A percentile compares a stretch with the other conserved stretches of the same genome.
Evolutionary conservation across 2,329 filamentous ascomycete species (phyloP).

Genomic region (Microsporum ferrugineum): DNA sequence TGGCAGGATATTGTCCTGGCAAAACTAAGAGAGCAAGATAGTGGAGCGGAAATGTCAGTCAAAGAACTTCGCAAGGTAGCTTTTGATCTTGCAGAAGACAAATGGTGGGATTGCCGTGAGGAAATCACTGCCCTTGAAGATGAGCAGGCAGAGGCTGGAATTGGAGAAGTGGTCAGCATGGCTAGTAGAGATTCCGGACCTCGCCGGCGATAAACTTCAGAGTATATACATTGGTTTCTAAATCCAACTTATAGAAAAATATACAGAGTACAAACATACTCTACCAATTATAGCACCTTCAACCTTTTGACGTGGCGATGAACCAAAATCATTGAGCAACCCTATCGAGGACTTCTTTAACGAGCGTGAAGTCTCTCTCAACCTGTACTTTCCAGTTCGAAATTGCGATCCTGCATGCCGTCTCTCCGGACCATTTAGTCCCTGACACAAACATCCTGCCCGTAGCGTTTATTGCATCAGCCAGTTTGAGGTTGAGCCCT

Average conservation of each 20-base stretch:
- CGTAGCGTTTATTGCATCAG: constrained; percentile 59
- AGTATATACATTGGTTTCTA: not conserved
- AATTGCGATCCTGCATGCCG: constrained; percentile 72
- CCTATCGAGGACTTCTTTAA: constrained; percentile 44
- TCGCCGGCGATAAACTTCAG: constrained; percentile 24
- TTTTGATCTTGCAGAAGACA: constrained; percentile 84
- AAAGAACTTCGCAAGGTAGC: constrained; percentile 91
- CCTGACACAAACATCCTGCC: constrained; percentile 72
- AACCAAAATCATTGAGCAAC: constrained; percentile 27
- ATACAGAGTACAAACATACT: not conserved
- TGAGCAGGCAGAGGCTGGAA: constrained; percentile 89
- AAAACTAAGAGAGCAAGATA: constrained; percentile 55
- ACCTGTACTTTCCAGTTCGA: constrained; percentile 72
- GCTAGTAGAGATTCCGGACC: constrained; percentile 51
- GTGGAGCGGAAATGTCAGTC: constrained; percentile 47
- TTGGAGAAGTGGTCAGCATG: constrained; percentile 85
- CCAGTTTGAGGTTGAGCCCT: constrained; percentile 53
- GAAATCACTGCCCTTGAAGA: constrained; percentile 86
- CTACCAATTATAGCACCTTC: too few species aligned
- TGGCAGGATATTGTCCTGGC: constrained; percentile 86
- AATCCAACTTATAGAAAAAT: not conserved
- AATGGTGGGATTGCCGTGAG: constrained; percentile 97
- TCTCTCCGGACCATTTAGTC: constrained; percentile 61
- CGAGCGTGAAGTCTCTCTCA: constrained; percentile 53
- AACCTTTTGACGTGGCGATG: not conserved